These are phyloP conservation scores for Tylopilus sp. DNA, from an alignment of 1,284 basidiomycete genomes.

Conservation along the genomic window DNA sequence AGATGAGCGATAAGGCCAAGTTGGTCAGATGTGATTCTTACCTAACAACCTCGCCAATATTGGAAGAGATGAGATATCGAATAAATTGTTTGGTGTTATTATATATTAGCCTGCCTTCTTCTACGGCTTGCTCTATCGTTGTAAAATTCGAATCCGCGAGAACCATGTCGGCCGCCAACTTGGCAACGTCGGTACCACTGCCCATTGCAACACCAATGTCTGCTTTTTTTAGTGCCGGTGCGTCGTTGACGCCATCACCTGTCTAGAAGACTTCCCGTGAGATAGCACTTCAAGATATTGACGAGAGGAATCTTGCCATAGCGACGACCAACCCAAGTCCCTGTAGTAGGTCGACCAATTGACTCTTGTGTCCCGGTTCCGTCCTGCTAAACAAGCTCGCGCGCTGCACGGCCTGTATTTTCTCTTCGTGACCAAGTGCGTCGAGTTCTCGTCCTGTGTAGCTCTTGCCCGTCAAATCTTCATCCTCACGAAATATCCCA, in stretches of 20 bases:
- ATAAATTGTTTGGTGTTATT: slow-evolving; percentile 99
- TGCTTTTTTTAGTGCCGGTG: slow-evolving; percentile 93
- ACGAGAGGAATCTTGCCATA: slow-evolving; percentile 62
- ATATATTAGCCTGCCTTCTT: slow-evolving; percentile 96
- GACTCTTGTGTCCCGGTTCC: slow-evolving; percentile 93
- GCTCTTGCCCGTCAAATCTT: slow-evolving; percentile 86
- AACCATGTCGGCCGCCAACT: slow-evolving; percentile 96
- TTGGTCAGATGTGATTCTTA: slow-evolving; percentile 24
- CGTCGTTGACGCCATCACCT: slow-evolving; percentile 95
- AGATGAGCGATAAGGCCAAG: slow-evolving; percentile 2
- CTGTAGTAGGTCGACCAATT: slow-evolving; percentile 95
- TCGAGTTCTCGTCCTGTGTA: slow-evolving; percentile 95
- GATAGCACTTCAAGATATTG: slow-evolving; percentile 3
- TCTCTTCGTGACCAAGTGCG: slow-evolving; percentile 73
- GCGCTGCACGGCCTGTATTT: slow-evolving; percentile 79
- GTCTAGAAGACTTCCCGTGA: slow-evolving; percentile 48
- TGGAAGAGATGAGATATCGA: slow-evolving; percentile 91
- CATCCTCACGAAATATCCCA: slow-evolving; percentile 83
- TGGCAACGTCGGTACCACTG: slow-evolving; percentile 97
- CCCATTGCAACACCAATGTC: slow-evolving; percentile 99
- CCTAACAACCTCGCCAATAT: slow-evolving; percentile 97
- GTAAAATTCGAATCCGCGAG: slow-evolving; percentile 87
- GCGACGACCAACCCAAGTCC: slow-evolving; percentile 92
- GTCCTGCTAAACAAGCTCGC: slow-evolving; percentile 92
- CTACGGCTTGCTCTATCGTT: slow-evolving; percentile 93